Percentiles rank a stretch among this genome's conserved stretches.
phyloP scores from a whole-genome alignment of 1,139 yeast species.

The Starmera stellimalicola region DNA sequence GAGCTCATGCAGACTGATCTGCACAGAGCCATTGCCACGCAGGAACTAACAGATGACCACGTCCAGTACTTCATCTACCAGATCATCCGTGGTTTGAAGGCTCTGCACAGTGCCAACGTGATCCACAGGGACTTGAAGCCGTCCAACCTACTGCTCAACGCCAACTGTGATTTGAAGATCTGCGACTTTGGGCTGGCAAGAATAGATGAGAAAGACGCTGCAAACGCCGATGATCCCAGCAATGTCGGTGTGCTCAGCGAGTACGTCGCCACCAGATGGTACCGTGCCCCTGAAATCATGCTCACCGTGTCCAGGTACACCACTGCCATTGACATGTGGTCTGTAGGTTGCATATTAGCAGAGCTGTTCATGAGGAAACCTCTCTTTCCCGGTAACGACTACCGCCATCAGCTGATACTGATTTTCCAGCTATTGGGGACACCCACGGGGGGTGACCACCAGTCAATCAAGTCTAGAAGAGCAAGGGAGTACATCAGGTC shows the following conservation, averaged over 20 bases:
- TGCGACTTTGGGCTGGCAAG: constrained; percentile 94
- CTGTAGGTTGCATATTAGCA: constrained; percentile 69
- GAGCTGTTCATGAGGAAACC: constrained; percentile 53
- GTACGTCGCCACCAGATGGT: constrained; percentile 77
- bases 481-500: constrained; percentile 54
- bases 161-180: constrained; percentile 85
- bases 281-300: constrained; percentile 75
- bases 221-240: constrained; percentile 28
- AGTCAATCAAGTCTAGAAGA: constrained; percentile 47
- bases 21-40: constrained; percentile 46
- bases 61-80: constrained; percentile 62
- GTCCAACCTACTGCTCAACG: constrained; percentile 70
- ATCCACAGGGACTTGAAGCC: constrained; percentile 91
- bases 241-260: constrained; percentile 51
- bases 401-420: constrained; percentile 53
- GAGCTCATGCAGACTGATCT: constrained; percentile 67
- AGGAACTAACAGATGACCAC: constrained; percentile 50
- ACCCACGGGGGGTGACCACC: constrained; percentile 48
- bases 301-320: constrained; percentile 59
- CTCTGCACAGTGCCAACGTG: constrained; percentile 57
- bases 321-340: constrained; percentile 69
- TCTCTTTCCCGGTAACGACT: constrained; percentile 73
- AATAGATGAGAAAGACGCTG: constrained; percentile 69
- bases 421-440: constrained; percentile 59
- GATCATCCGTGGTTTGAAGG: constrained; percentile 52